phyloP scores from a whole-genome alignment of 345 rosid species.

The Jatropha curcas region DNA sequence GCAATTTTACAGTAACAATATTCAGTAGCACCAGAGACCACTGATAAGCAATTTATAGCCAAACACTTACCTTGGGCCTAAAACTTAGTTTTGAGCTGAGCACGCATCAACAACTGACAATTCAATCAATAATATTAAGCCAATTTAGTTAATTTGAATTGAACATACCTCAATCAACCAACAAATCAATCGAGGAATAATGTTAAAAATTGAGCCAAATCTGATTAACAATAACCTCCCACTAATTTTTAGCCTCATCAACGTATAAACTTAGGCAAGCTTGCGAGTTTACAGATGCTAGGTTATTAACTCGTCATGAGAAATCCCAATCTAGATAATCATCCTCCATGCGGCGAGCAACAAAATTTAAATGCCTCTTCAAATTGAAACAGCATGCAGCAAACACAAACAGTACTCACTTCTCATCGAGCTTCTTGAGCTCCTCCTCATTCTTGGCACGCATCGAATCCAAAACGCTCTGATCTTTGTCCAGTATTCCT shows the following conservation, averaged over 20 bases:
- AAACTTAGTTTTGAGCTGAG: background rate
- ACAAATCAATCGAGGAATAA: background rate
- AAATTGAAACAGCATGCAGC: background rate
- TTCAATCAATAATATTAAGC: background rate
- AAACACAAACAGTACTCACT: conserved; percentile 44
- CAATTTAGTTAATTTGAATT: too few relatives aligned
- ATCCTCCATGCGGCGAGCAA: too few relatives aligned
- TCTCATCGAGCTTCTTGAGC: conserved; percentile 86
- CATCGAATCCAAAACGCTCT: conserved; percentile 67
- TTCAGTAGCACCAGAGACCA: background rate
- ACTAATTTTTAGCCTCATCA: background rate
- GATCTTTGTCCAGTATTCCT: conserved; percentile 68
- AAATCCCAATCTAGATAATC: background rate
- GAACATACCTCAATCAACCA: background rate
- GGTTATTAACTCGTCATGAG: background rate
- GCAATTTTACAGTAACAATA: background rate
- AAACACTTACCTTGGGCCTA: background rate
- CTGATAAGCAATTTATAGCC: too few relatives aligned
- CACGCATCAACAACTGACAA: background rate
- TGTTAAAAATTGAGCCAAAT: background rate
- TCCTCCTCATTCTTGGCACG: conserved; percentile 65
- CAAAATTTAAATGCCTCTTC: background rate
- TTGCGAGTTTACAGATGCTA: too few relatives aligned
- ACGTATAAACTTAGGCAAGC: background rate
- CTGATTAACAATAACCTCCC: background rate